These are phyloP conservation scores for Scutellaria barbata DNA, from an alignment of 257 asterid species.

Conservation along the genomic window DNA sequence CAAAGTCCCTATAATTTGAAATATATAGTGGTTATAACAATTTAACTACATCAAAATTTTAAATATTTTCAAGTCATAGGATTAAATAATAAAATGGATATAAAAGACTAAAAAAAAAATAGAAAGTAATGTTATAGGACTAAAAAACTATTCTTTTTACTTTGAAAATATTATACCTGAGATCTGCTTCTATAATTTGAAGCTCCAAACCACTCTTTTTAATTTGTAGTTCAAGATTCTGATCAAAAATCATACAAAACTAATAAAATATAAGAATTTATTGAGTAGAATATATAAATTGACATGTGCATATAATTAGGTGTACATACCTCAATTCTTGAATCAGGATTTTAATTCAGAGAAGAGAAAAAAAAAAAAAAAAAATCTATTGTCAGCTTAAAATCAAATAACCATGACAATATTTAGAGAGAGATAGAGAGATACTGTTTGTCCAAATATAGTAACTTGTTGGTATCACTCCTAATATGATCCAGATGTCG, in stretches of 20 bases:
- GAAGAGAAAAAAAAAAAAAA: constrained; percentile 2
- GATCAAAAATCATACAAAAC: neutral
- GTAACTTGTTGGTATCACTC: constrained; percentile 49
- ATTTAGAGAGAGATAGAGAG: constrained; percentile 6
- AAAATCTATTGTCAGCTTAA: constrained; percentile 21
- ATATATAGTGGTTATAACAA: neutral
- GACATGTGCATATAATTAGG: neutral
- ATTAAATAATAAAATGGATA: too few relatives aligned
- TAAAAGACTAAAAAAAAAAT: too few relatives aligned
- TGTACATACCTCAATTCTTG: constrained; percentile 50
- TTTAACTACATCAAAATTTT: neutral
- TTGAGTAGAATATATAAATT: neutral
- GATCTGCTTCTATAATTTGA: constrained; percentile 56
- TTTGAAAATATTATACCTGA: constrained; percentile 41
- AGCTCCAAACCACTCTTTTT: constrained; percentile 47
- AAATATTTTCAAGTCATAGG: too few relatives aligned
- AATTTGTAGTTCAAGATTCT: constrained; percentile 62
- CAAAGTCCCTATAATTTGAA: constrained; percentile 48
- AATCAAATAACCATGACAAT: constrained; percentile 1
- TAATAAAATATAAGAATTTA: neutral
- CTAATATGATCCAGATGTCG: constrained; percentile 42
- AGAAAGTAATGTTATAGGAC: too few relatives aligned
- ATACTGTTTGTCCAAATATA: constrained; percentile 60
- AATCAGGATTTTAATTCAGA: neutral
- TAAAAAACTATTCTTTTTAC: neutral